Evolutionary conservation across 2,329 filamentous ascomycete genomes (phyloP).

Genomic region (Podosphaera fusca): DNA sequence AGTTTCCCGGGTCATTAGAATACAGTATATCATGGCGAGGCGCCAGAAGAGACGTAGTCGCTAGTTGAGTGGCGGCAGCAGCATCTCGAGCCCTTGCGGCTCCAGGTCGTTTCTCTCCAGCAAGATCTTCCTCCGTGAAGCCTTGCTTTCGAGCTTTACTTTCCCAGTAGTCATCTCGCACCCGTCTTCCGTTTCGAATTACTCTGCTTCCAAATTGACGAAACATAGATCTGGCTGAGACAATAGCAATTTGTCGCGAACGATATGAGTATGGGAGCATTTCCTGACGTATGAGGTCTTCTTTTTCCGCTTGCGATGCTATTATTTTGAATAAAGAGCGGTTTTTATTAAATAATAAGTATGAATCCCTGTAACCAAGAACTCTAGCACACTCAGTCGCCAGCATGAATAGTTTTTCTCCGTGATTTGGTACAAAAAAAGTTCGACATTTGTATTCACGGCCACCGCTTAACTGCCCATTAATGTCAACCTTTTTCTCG

Average conservation of each 20-base stretch:
- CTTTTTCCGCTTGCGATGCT: conserved; percentile 84
- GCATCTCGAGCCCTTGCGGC: conserved; percentile 74
- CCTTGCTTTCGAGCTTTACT: conserved; percentile 91
- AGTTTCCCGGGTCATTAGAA: conserved; percentile 44
- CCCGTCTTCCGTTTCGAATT: conserved; percentile 68
- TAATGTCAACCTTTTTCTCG: conserved; percentile 74
- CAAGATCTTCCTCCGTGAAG: conserved; percentile 88
- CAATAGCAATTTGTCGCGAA: conserved; percentile 95
- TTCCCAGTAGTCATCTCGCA: conserved; percentile 98
- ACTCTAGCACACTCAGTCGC: conserved; percentile 92
- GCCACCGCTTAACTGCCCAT: conserved; percentile 58
- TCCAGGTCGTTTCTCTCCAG: conserved; percentile 86
- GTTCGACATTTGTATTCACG: conserved; percentile 85
- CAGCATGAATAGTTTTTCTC: conserved; percentile 93
- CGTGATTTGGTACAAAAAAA: conserved; percentile 75
- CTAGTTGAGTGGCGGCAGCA: conserved; percentile 43
- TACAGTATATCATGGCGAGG: conserved; percentile 77
- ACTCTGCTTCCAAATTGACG: conserved; percentile 91
- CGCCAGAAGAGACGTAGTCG: conserved; percentile 29
- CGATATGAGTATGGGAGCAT: conserved; percentile 93
- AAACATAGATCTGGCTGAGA: conserved; percentile 96
- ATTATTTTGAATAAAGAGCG: conserved; percentile 94
- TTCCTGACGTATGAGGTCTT: conserved; percentile 84
- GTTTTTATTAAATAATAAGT: conserved; percentile 96
- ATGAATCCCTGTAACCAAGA: conserved; percentile 88